Conservation (phyloP, 345 rosid species). For the Kernera saxatilis region DNA sequence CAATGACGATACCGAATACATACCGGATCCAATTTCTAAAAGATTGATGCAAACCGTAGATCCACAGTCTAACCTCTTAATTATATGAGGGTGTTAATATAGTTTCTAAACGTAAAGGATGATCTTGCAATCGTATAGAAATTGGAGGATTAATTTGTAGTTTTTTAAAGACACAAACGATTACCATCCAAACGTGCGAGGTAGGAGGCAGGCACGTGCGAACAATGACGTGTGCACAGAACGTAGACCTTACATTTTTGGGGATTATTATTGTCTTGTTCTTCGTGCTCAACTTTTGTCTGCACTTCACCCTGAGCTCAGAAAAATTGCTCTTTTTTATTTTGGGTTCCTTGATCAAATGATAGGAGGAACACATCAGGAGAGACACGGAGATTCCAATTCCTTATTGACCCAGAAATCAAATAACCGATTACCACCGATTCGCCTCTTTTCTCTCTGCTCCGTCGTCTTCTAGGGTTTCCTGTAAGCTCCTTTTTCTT, state of each 20-base stretch:
- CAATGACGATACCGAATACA: neutral
- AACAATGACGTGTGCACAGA: constrained; percentile 11
- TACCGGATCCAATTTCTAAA: neutral
- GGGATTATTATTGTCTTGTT: constrained; percentile 13
- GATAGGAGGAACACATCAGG: constrained; percentile 21
- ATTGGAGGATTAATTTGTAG: neutral
- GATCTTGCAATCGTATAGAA: neutral
- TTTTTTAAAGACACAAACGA: neutral
- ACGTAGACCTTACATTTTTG: neutral
- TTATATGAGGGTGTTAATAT: neutral
- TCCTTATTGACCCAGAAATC: neutral
- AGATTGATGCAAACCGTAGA: neutral
- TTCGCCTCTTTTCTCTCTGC: neutral
- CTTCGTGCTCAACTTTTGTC: neutral
- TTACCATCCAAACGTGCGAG: constrained; percentile 8
- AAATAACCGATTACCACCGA: neutral
- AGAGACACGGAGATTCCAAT: constrained; percentile 2
- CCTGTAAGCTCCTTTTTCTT: constrained; percentile 12
- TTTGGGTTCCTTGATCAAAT: constrained; percentile 1
- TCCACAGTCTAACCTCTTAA: neutral
- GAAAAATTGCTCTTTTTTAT: neutral
- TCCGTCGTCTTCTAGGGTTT: constrained; percentile 27
- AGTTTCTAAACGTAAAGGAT: neutral
- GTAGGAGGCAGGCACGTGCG: constrained; percentile 13
- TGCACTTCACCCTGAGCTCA: constrained; percentile 10